Conservation (phyloP, 768 basidiomycete genomes). For the Psilocybe subaeruginosa region DNA sequence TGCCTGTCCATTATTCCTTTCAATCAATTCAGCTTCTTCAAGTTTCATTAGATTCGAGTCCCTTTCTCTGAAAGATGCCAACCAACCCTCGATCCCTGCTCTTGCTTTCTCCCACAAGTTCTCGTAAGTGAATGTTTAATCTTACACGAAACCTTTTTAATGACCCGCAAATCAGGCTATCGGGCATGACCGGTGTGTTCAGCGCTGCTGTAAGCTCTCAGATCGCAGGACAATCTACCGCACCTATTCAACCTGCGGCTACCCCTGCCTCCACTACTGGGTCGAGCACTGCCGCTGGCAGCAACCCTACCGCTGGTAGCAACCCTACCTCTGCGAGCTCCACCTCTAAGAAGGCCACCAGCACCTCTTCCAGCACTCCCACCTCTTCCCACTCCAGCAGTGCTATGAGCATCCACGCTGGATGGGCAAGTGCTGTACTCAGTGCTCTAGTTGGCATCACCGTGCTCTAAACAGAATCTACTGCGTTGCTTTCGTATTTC, state of each 20-base stretch:
- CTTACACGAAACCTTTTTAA: not conserved
- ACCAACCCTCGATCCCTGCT: slow-evolving; percentile 54
- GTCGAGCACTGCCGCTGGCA: too few relatives aligned
- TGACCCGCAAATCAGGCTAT: slow-evolving; percentile 46
- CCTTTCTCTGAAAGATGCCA: slow-evolving; percentile 50
- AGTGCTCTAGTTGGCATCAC: slow-evolving; percentile 12
- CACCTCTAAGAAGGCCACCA: slow-evolving; percentile 20
- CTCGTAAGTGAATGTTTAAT: slow-evolving; percentile 46
- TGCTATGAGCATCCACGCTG: slow-evolving; percentile 23
- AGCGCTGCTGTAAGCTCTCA: slow-evolving; percentile 53
- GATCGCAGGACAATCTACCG: slow-evolving; percentile 63
- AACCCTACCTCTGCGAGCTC: slow-evolving; percentile 19
- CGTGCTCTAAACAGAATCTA: slow-evolving; percentile 5
- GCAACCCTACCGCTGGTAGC: slow-evolving; percentile 3
- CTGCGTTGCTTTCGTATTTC: not conserved
- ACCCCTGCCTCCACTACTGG: slow-evolving; percentile 13
- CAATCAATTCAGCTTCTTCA: not conserved
- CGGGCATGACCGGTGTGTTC: slow-evolving; percentile 73
- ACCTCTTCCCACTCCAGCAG: slow-evolving; percentile 20
- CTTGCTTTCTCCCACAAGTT: slow-evolving; percentile 83
- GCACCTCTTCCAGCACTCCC: slow-evolving; percentile 18
- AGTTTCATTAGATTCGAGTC: slow-evolving; percentile 86
- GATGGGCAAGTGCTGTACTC: slow-evolving; percentile 14
- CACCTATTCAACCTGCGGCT: slow-evolving; percentile 37
- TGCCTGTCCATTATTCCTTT: not conserved